Conservation (phyloP, 805 yeast genomes). For the Candida coleopterorum region DNA sequence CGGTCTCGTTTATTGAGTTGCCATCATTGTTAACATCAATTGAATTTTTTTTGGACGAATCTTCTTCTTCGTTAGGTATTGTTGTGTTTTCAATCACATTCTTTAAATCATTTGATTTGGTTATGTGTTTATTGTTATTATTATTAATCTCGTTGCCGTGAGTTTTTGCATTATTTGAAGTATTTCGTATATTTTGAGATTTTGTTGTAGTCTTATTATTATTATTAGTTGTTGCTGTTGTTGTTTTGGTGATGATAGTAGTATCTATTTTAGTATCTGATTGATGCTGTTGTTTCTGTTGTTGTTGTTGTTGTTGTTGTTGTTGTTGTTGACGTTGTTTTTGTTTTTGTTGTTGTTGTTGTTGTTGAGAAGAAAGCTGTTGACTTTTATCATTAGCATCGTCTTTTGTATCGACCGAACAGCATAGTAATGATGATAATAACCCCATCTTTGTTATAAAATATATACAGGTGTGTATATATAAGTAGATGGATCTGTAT, state of each 20-base stretch:
- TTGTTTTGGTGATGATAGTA: neutral
- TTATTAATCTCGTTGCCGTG: too few relatives aligned
- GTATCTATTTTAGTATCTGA: neutral
- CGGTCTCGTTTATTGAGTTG: slow-evolving; percentile 36
- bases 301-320: neutral
- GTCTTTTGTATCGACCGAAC: slow-evolving; percentile 32
- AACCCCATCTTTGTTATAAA: slow-evolving; percentile 28
- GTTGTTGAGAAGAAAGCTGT: slow-evolving; percentile 10
- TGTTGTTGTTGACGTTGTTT: neutral
- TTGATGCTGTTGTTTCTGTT: too few relatives aligned
- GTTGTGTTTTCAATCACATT: slow-evolving; percentile 4
- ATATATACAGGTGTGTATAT: too few relatives aligned
- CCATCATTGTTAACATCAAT: slow-evolving; percentile 25
- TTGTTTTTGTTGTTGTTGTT: slow-evolving; percentile 5
- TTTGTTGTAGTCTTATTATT: too few relatives aligned
- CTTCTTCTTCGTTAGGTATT: slow-evolving; percentile 1
- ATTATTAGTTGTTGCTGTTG: too few relatives aligned
- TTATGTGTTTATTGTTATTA: neutral
- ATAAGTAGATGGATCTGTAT: too few relatives aligned
- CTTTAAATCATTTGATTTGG: slow-evolving; percentile 1
- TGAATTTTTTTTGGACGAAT: slow-evolving; percentile 19
- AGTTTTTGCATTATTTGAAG: too few relatives aligned
- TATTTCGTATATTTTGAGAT: too few relatives aligned
- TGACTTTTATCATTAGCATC: slow-evolving; percentile 26
- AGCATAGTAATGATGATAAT: slow-evolving; percentile 32